These are phyloP conservation scores for Penicillium antarcticum DNA, from an alignment of 495 filamentous ascomycete species.

Conservation along the genomic window DNA sequence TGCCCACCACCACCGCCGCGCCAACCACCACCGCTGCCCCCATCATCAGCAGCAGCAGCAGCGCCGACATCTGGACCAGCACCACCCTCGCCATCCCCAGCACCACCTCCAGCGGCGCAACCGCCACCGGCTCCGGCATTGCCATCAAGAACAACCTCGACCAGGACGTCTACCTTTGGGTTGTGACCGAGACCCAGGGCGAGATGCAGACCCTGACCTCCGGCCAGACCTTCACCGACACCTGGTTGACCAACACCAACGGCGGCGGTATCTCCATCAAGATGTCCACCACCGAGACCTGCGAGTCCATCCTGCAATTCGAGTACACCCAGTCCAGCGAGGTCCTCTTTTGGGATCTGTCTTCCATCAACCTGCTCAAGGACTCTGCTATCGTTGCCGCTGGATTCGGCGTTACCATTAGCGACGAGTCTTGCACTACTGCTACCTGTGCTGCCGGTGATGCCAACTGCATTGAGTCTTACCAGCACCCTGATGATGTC, in stretches of 20 bases:
- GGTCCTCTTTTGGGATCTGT: constrained; percentile 46
- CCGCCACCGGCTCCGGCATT: constrained; percentile 20
- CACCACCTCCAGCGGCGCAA: constrained; percentile 9
- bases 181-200: constrained; percentile 21
- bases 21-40: constrained; percentile 7
- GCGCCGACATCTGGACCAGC: not conserved
- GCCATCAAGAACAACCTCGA: constrained; percentile 36
- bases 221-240: constrained; percentile 27
- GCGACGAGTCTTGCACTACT: constrained; percentile 26
- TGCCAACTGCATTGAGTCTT: constrained; percentile 28
- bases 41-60: not conserved
- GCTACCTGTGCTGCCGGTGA: constrained; percentile 33
- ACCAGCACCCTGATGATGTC: constrained; percentile 32
- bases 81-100: constrained; percentile 6
- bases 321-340: constrained; percentile 41
- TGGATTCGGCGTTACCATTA: constrained; percentile 32
- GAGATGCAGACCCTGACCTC: constrained; percentile 26
- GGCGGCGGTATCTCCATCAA: constrained; percentile 44
- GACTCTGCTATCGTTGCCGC: constrained; percentile 25
- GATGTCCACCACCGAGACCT: constrained; percentile 25
- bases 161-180: constrained; percentile 34
- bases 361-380: constrained; percentile 35
- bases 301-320: constrained; percentile 36
- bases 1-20: constrained; percentile 1
- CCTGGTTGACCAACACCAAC: constrained; percentile 32